Percentiles rank a stretch among this genome's conserved stretches.
Conservation (phyloP, 1,139 yeast genomes). For the Pichia sp. region DNA sequence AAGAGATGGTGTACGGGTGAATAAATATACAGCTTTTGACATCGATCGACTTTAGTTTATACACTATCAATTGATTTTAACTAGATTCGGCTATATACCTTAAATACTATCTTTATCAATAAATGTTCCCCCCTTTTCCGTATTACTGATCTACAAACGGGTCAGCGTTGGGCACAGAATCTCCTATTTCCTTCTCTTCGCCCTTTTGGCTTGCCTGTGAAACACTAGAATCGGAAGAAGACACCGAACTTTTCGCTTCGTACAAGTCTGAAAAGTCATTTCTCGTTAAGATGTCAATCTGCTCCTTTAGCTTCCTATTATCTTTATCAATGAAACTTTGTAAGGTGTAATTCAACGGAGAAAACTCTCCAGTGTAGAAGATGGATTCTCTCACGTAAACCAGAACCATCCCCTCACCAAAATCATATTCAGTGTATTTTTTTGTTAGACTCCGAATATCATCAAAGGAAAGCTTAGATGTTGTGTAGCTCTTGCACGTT, state of each 20-base stretch:
- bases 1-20: constrained; percentile 1
- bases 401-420: constrained; percentile 31
- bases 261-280: background rate
- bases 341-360: constrained; percentile 19
- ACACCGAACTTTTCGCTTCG: background rate
- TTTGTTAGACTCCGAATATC: constrained; percentile 24
- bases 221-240: background rate
- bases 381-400: constrained; percentile 31
- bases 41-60: background rate
- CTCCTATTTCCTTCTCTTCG: background rate
- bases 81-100: background rate
- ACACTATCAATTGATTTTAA: too few relatives aligned
- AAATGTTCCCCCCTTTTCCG: background rate
- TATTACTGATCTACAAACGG: background rate
- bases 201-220: background rate
- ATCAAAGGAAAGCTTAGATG: constrained; percentile 23
- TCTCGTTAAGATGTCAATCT: background rate
- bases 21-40: background rate
- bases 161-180: background rate
- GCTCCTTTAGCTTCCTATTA: constrained; percentile 21
- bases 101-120: background rate
- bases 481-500: constrained; percentile 24
- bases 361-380: constrained; percentile 15
- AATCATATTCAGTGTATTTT: constrained; percentile 22
- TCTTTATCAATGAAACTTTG: constrained; percentile 26